phyloP scores from a whole-genome alignment of 441 rosid genomes.

The Brassica hybrid region DNA sequence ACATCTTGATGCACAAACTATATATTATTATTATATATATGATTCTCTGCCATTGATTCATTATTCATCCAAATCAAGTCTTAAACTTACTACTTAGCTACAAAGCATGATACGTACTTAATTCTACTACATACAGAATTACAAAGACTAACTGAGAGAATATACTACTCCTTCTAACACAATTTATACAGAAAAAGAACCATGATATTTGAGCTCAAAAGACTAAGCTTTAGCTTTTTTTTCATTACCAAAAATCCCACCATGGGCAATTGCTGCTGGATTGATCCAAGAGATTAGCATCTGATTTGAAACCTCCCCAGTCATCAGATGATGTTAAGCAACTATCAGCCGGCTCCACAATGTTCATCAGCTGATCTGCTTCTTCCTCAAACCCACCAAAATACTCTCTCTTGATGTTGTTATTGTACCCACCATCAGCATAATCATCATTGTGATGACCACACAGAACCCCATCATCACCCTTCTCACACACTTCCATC shows the following conservation, averaged over 20 bases:
- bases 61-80: constrained; percentile 38
- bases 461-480: constrained; percentile 37
- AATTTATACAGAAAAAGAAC: constrained; percentile 31
- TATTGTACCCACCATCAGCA: constrained; percentile 36
- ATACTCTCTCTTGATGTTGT: constrained; percentile 57
- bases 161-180: constrained; percentile 21
- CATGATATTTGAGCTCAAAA: constrained; percentile 17
- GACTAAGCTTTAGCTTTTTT: background rate
- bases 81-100: constrained; percentile 36
- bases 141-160: constrained; percentile 19
- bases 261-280: constrained; percentile 60
- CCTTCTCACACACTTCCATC: constrained; percentile 45
- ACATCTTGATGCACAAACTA: background rate
- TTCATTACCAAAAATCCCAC: constrained; percentile 89
- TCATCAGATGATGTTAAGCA: constrained; percentile 82
- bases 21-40: background rate
- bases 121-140: constrained; percentile 27
- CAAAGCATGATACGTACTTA: constrained; percentile 31
- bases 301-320: constrained; percentile 70
- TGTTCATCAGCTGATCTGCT: constrained; percentile 50
- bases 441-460: constrained; percentile 9
- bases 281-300: constrained; percentile 59
- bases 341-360: constrained; percentile 67
- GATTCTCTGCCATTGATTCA: constrained; percentile 12
- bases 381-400: constrained; percentile 69